Evolutionary conservation across 2,329 filamentous ascomycete genomes (phyloP).

Genomic region (Penicillium sp.): DNA sequence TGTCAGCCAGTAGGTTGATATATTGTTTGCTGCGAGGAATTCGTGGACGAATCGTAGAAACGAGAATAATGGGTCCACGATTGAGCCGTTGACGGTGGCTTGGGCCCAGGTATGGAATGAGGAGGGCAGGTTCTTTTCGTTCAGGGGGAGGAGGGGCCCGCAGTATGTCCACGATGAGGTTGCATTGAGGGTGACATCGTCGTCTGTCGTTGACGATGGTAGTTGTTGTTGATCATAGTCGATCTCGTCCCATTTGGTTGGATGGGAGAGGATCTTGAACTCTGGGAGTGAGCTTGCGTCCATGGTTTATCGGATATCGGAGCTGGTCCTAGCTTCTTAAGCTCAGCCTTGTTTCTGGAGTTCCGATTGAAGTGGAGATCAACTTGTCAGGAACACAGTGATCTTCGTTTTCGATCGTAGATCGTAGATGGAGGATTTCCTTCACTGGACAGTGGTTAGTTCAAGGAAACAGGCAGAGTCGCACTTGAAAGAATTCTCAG

Average conservation of each 20-base stretch:
- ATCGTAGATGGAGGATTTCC: too few relatives aligned
- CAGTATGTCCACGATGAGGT: conserved; percentile 55
- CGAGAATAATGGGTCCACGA: conserved; percentile 46
- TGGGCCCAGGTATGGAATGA: conserved; percentile 50
- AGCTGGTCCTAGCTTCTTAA: background rate
- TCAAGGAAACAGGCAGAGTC: background rate
- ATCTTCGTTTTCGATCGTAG: background rate
- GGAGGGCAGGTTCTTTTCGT: conserved; percentile 38
- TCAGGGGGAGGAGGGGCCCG: conserved; percentile 46
- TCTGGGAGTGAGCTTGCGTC: conserved; percentile 27
- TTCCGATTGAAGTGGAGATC: background rate
- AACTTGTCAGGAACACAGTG: background rate
- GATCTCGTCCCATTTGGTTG: background rate
- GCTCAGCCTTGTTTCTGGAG: background rate
- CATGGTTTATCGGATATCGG: conserved; percentile 16
- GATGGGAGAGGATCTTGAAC: conserved; percentile 30
- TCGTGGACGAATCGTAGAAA: conserved; percentile 51
- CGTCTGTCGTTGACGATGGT: background rate
- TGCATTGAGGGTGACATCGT: conserved; percentile 25
- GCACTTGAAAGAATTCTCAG: background rate
- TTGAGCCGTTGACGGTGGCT: conserved; percentile 43
- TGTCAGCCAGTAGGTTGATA: conserved; percentile 56
- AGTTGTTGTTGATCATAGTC: conserved; percentile 8
- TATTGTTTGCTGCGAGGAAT: conserved; percentile 44
- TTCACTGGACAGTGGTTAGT: background rate